Percentiles rank a stretch among this genome's conserved stretches.
Conservation (phyloP, 2,329 filamentous ascomycete genomes). For the Onygenales sp. region DNA sequence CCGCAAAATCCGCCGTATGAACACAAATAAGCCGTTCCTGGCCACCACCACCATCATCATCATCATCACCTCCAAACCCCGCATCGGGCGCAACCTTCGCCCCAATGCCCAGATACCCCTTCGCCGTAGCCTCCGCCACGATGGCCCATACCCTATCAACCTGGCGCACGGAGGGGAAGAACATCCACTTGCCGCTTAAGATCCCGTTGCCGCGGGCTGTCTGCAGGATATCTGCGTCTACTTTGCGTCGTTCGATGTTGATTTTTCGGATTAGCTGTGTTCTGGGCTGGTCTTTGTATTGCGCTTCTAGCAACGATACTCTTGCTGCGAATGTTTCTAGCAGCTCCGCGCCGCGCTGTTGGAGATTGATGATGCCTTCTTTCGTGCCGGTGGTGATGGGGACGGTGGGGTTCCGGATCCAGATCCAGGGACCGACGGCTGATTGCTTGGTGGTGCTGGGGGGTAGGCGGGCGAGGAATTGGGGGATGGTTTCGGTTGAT, state of each 20-base stretch:
- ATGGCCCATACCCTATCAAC: slow-evolving; percentile 41
- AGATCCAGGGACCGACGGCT: slow-evolving; percentile 57
- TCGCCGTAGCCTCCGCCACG: slow-evolving; percentile 57
- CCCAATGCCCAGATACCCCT: slow-evolving; percentile 58
- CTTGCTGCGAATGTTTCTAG: slow-evolving; percentile 40
- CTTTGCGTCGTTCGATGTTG: slow-evolving; percentile 29
- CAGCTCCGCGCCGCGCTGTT: slow-evolving; percentile 45
- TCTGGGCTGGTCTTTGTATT: slow-evolving; percentile 38
- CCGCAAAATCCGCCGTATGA: slow-evolving; percentile 66
- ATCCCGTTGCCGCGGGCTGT: slow-evolving; percentile 52
- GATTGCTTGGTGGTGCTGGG: slow-evolving; percentile 50
- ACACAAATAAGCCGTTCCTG: slow-evolving; percentile 53
- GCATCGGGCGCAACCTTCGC: slow-evolving; percentile 60
- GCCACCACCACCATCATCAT: slow-evolving; percentile 29
- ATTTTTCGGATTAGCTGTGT: slow-evolving; percentile 27
- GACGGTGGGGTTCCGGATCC: slow-evolving; percentile 53
- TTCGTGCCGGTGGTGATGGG: slow-evolving; percentile 19
- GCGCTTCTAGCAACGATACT: slow-evolving; percentile 40
- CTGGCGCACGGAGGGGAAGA: slow-evolving; percentile 14
- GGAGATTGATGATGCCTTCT: slow-evolving; percentile 41
- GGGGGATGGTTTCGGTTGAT: slow-evolving; percentile 55
- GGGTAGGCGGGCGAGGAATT: slow-evolving; percentile 60
- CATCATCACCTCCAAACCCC: slow-evolving; percentile 22
- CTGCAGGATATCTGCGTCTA: slow-evolving; percentile 48
- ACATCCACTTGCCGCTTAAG: slow-evolving; percentile 52